These are phyloP conservation scores for Hypoxylon perforatum DNA, from an alignment of 495 filamentous ascomycete species.

Conservation along the genomic window DNA sequence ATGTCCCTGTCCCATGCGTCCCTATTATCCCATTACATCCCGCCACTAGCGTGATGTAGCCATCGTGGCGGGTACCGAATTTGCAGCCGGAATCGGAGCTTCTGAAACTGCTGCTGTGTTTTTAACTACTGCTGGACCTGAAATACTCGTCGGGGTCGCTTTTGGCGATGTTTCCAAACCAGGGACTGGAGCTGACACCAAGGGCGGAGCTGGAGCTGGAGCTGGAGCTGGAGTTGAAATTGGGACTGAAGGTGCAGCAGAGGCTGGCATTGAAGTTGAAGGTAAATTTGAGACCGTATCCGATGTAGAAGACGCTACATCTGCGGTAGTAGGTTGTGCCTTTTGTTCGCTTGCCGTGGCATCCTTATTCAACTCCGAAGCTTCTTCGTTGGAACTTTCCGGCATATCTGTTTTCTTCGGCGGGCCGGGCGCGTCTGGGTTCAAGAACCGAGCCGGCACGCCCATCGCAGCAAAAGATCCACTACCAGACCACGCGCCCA, in stretches of 20 bases:
- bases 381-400: constrained; percentile 17
- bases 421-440: constrained; percentile 49
- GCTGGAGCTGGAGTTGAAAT: neutral
- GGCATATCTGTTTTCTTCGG: constrained; percentile 32
- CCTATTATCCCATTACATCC: constrained; percentile 12
- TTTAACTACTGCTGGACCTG: constrained; percentile 2
- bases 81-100: neutral
- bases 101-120: neutral
- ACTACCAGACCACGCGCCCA: constrained; percentile 79
- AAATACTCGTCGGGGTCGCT: neutral
- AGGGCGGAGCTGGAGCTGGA: neutral
- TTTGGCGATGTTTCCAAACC: constrained; percentile 3
- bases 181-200: neutral
- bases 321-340: neutral
- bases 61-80: constrained; percentile 7
- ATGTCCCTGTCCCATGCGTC: neutral
- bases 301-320: constrained; percentile 1
- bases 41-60: no score
- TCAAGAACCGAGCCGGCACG: constrained; percentile 75
- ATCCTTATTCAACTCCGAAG: constrained; percentile 11
- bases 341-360: constrained; percentile 2
- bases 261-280: neutral
- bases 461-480: constrained; percentile 69
- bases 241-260: neutral
- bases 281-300: neutral